Evolutionary conservation across 2,329 filamentous ascomycete genomes (phyloP).

Genomic region (Fusarium sterilihyphosum): DNA sequence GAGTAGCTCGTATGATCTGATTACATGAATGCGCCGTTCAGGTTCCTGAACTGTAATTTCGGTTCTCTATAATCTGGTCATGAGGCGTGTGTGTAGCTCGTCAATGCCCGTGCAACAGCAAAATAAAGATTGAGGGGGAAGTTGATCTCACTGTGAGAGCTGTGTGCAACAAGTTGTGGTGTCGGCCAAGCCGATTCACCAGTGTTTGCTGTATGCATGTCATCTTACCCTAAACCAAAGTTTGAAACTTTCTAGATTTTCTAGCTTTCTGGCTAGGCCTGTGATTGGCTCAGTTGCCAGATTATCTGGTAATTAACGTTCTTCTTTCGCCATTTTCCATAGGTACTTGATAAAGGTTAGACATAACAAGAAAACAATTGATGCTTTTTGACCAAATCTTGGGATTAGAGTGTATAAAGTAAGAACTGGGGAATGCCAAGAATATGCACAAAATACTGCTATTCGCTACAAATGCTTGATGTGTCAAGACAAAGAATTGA

Average conservation of each 20-base stretch:
- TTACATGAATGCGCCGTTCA: neutral
- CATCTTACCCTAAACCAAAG: conserved; percentile 13
- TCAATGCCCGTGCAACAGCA: neutral
- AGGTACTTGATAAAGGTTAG: neutral
- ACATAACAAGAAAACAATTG: neutral
- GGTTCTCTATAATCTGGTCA: neutral
- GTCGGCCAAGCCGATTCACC: conserved; percentile 17
- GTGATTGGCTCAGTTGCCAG: neutral
- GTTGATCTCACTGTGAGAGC: conserved; percentile 14
- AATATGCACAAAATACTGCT: conserved; percentile 10
- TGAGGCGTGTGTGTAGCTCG: conserved; percentile 14
- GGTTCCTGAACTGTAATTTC: neutral
- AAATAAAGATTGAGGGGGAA: conserved; percentile 7
- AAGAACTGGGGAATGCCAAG: neutral
- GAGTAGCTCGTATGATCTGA: conserved; percentile 30
- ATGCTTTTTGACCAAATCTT: neutral
- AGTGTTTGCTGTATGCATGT: neutral
- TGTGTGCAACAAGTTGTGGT: neutral
- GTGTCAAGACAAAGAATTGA: conserved; percentile 18
- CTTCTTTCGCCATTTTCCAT: neutral
- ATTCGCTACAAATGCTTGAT: conserved; percentile 15
- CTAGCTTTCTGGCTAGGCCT: neutral
- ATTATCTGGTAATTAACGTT: neutral
- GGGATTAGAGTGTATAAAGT: neutral
- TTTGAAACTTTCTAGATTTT: conserved; percentile 6